Conservation (phyloP, 768 basidiomycete genomes). For the Cantharellus anzutake region DNA sequence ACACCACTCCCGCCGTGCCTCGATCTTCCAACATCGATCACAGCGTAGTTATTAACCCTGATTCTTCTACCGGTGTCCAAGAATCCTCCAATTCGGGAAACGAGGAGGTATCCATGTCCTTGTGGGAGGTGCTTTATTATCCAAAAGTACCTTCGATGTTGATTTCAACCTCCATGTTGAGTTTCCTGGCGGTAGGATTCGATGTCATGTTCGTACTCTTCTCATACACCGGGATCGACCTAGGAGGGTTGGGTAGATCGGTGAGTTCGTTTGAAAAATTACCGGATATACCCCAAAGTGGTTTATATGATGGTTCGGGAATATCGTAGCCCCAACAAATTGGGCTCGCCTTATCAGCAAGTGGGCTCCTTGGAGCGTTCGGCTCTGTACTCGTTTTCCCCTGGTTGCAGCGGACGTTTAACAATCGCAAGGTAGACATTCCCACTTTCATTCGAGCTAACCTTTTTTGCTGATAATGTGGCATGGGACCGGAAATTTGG, state of each 20-base stretch:
- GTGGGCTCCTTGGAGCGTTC: not conserved
- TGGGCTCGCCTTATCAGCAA: not conserved
- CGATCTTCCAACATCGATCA: not conserved
- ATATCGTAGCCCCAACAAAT: not conserved
- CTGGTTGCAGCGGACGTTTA: not conserved
- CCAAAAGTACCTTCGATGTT: not conserved
- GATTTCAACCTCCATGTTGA: not conserved
- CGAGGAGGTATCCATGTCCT: not conserved
- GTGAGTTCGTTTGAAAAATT: not conserved
- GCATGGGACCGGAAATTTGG: too few species aligned
- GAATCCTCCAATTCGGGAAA: not conserved
- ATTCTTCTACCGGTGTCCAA: not conserved
- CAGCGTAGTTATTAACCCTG: not conserved
- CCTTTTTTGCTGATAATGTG: not conserved
- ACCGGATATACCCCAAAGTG: not conserved
- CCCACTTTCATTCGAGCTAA: too few species aligned
- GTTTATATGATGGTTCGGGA: not conserved
- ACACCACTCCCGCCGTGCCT: not conserved
- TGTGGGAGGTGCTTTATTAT: not conserved
- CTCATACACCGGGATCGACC: not conserved
- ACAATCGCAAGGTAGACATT: not conserved
- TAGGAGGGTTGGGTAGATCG: not conserved
- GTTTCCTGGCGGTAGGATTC: not conserved
- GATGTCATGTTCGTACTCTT: not conserved
- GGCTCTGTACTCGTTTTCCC: not conserved